Percentiles rank a stretch among this genome's conserved stretches.
These are phyloP conservation scores for Westerdykella sp. DNA, from an alignment of 2,329 filamentous ascomycete genomes.

Conservation along the genomic window DNA sequence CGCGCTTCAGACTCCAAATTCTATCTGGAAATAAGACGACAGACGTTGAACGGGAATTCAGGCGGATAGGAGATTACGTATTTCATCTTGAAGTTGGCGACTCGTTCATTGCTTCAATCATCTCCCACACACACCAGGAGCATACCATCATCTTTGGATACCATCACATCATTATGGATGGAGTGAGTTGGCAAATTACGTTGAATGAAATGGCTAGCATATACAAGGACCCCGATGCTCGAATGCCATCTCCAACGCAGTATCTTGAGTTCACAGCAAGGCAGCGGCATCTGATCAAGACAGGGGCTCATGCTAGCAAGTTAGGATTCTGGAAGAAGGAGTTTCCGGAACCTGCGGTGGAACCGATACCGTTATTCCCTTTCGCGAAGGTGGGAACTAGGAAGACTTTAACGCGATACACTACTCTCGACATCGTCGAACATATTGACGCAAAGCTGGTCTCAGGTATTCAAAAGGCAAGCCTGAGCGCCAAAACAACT, in stretches of 20 bases:
- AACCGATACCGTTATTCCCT: no score
- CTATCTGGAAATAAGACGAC: no score
- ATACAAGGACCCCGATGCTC: slow-evolving; percentile 7
- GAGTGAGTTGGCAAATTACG: slow-evolving; percentile 33
- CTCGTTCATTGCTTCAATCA: slow-evolving; percentile 28
- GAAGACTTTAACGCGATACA: background rate
- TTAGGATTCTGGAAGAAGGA: no score
- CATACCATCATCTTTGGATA: slow-evolving; percentile 42
- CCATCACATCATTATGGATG: slow-evolving; percentile 51
- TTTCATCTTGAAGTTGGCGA: slow-evolving; percentile 39
- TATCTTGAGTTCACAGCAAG: no score
- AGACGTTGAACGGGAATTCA: slow-evolving; percentile 8
- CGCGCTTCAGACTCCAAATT: no score
- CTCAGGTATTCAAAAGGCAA: slow-evolving; percentile 15
- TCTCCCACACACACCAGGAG: slow-evolving; percentile 26
- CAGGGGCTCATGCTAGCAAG: no score
- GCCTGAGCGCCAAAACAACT: slow-evolving; percentile 18
- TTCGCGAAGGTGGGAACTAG: background rate
- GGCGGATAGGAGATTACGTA: slow-evolving; percentile 23
- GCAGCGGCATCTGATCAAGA: no score
- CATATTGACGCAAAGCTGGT: slow-evolving; percentile 3
- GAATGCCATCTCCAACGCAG: no score
- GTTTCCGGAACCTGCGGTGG: no score
- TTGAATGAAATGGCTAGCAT: slow-evolving; percentile 15
- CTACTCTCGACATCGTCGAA: slow-evolving; percentile 5